Evolutionary conservation across 805 yeast genomes (phyloP).

Genomic region (Candida qinlingensis): DNA sequence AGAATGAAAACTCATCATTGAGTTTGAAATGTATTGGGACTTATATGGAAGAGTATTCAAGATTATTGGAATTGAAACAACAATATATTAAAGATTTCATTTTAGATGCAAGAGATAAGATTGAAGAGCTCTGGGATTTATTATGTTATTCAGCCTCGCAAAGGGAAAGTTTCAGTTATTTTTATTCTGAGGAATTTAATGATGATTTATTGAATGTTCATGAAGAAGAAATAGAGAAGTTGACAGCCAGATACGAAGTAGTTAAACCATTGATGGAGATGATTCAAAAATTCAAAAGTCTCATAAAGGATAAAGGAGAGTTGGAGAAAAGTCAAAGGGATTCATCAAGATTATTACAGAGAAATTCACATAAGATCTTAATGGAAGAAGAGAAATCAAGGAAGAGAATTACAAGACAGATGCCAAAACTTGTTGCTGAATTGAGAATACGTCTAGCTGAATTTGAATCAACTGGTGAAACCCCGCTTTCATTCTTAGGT

Average conservation of each 20-base stretch:
- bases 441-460: slow-evolving; percentile 42
- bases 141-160: slow-evolving; percentile 55
- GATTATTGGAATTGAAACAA: slow-evolving; percentile 56
- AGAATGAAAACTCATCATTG: slow-evolving; percentile 37
- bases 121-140: slow-evolving; percentile 56
- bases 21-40: slow-evolving; percentile 42
- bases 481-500: slow-evolving; percentile 26
- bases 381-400: slow-evolving; percentile 76
- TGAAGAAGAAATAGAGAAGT: slow-evolving; percentile 51
- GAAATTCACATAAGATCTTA: slow-evolving; percentile 73
- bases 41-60: slow-evolving; percentile 49
- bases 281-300: slow-evolving; percentile 49
- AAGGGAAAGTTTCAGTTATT: slow-evolving; percentile 38
- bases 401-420: slow-evolving; percentile 55
- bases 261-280: slow-evolving; percentile 51
- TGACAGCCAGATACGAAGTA: slow-evolving; percentile 45
- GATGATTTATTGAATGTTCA: slow-evolving; percentile 60
- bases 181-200: slow-evolving; percentile 37
- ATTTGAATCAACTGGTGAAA: slow-evolving; percentile 41
- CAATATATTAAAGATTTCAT: slow-evolving; percentile 66
- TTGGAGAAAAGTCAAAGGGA: slow-evolving; percentile 71
- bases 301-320: slow-evolving; percentile 54
- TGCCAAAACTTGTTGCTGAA: slow-evolving; percentile 57
- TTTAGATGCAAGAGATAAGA: slow-evolving; percentile 50
- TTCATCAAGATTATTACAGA: slow-evolving; percentile 69